Conservation (phyloP, 768 basidiomycete genomes). For the Pilatotrama ljubarskyi region DNA sequence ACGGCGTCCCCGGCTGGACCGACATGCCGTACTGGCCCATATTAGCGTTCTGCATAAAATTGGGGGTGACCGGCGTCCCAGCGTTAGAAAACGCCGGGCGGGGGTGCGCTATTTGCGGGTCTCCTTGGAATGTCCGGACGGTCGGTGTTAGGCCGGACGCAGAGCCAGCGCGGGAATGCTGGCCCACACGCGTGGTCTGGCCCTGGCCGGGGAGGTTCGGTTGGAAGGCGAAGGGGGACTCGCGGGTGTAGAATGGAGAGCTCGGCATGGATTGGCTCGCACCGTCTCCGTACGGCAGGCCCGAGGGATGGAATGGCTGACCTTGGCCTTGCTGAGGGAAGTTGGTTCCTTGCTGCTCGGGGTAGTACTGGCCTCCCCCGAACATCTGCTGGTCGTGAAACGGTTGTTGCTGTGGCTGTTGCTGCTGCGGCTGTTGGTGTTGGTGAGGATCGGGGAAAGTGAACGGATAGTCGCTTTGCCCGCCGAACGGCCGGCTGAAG, state of each 20-base stretch:
- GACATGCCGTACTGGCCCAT: background rate
- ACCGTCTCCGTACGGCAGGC: constrained; percentile 1
- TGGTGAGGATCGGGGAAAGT: constrained; percentile 8
- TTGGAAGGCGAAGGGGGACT: constrained; percentile 8
- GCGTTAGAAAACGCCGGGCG: constrained; percentile 5
- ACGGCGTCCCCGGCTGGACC: constrained; percentile 11
- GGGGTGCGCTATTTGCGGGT: constrained; percentile 9
- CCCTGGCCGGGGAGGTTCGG: constrained; percentile 1
- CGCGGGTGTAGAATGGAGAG: constrained; percentile 15
- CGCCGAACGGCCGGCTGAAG: constrained; percentile 2
- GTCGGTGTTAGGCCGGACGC: constrained; percentile 13
- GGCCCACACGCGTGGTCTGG: constrained; percentile 1
- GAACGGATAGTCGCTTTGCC: constrained; percentile 9
- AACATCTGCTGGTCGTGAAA: constrained; percentile 7
- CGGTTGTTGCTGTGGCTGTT: constrained; percentile 2
- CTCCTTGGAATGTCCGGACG: constrained; percentile 14
- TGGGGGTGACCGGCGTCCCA: constrained; percentile 9
- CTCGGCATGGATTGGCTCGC: constrained; percentile 12
- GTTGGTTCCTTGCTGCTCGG: background rate
- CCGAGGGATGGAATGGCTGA: background rate
- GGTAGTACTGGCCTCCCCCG: constrained; percentile 5
- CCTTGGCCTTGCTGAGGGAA: background rate
- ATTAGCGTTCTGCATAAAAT: constrained; percentile 1
- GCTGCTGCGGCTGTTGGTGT: background rate
- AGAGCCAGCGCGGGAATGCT: constrained; percentile 9